A percentile compares a stretch with the other conserved stretches of the same genome.
Conservation (phyloP, 192 early-diverging fungal species). For the Podila horticola region DNA sequence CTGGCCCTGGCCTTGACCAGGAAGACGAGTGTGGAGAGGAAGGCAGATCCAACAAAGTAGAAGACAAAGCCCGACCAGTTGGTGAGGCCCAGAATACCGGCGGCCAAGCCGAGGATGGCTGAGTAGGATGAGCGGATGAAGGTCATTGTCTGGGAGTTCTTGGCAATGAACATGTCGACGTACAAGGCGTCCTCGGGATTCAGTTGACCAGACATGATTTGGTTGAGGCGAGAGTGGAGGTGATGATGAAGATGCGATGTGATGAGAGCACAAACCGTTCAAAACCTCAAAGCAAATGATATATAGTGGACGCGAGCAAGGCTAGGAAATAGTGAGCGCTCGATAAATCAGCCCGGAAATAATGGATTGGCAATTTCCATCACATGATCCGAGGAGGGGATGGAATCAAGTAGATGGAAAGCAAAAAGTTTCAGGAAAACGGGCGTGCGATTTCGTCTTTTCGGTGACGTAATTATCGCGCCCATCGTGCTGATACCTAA, state of each 20-base stretch:
- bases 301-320: too few relatives aligned
- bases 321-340: too few relatives aligned
- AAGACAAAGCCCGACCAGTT: conserved; percentile 87
- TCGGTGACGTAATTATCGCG: too few relatives aligned
- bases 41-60: conserved; percentile 74
- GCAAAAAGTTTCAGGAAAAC: too few relatives aligned
- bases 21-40: conserved; percentile 70
- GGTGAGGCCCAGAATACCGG: conserved; percentile 89
- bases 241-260: background rate
- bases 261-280: too few relatives aligned
- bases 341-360: background rate
- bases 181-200: conserved; percentile 56
- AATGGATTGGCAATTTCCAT: too few relatives aligned
- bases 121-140: conserved; percentile 78
- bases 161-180: conserved; percentile 60
- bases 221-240: background rate
- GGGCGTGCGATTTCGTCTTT: too few relatives aligned
- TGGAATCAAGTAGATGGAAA: too few relatives aligned
- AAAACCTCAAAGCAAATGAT: too few relatives aligned
- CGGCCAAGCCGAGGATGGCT: conserved; percentile 82
- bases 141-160: conserved; percentile 70
- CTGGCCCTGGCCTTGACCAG: conserved; percentile 67
- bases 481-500: too few relatives aligned
- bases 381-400: too few relatives aligned
- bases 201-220: conserved; percentile 40